Evolutionary conservation across 2,329 filamentous ascomycete genomes (phyloP).

Genomic region (Ophiosphaerella narmari): DNA sequence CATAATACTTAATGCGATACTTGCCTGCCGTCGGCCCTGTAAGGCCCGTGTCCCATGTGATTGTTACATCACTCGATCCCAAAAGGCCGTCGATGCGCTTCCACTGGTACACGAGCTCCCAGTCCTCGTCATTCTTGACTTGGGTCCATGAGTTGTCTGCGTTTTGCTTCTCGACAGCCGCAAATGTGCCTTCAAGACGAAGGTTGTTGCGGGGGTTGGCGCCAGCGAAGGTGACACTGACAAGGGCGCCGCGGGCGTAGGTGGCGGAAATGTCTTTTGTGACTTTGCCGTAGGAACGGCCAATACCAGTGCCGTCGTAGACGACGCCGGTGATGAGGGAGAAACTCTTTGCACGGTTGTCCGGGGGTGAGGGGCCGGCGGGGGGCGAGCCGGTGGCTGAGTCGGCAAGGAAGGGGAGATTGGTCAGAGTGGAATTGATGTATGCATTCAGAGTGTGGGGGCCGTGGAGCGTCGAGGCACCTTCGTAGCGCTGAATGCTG

Average conservation of each 20-base stretch:
- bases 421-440: slow-evolving; percentile 80
- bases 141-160: slow-evolving; percentile 62
- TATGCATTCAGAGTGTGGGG: slow-evolving; percentile 82
- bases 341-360: slow-evolving; percentile 76
- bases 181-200: slow-evolving; percentile 75
- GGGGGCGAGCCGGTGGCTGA: slow-evolving; percentile 32
- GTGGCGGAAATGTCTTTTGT: slow-evolving; percentile 57
- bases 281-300: slow-evolving; percentile 73
- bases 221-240: slow-evolving; percentile 75
- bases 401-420: slow-evolving; percentile 68
- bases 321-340: slow-evolving; percentile 82
- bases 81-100: slow-evolving; percentile 69
- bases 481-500: slow-evolving; percentile 85
- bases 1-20: slow-evolving; percentile 83
- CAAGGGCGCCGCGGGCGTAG: slow-evolving; percentile 65
- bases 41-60: slow-evolving; percentile 75
- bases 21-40: slow-evolving; percentile 58
- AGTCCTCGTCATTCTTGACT: slow-evolving; percentile 77
- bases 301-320: slow-evolving; percentile 68
- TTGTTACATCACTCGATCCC: slow-evolving; percentile 76
- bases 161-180: slow-evolving; percentile 70
- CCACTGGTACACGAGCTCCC: slow-evolving; percentile 84
- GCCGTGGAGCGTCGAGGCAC: slow-evolving; percentile 89
- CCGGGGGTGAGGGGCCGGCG: slow-evolving; percentile 70
- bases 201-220: slow-evolving; percentile 92